Evolutionary conservation across 2,329 filamentous ascomycete species (phyloP).

Genomic region (Cadophora gregata): DNA sequence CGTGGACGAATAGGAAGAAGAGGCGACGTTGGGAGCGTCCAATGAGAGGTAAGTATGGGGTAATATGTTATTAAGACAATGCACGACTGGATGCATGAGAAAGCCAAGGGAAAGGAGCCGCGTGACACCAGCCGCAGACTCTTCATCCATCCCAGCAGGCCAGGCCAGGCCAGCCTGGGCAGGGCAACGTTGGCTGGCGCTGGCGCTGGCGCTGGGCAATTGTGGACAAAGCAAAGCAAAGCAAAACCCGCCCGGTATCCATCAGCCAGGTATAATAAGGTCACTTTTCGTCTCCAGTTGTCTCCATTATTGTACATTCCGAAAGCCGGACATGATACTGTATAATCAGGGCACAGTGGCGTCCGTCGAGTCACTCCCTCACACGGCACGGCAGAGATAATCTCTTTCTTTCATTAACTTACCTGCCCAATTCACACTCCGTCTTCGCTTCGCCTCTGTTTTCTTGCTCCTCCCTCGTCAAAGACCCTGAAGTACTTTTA

Average conservation of each 20-base stretch:
- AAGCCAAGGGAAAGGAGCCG: constrained; percentile 9
- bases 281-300: constrained; percentile 1
- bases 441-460: background rate
- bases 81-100: constrained; percentile 3
- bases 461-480: constrained; percentile 1
- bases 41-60: constrained; percentile 14
- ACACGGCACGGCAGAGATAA: background rate
- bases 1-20: background rate
- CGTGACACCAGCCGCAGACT: constrained; percentile 1
- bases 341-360: constrained; percentile 11
- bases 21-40: background rate
- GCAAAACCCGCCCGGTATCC: background rate
- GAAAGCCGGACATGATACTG: constrained; percentile 8
- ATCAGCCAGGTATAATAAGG: background rate
- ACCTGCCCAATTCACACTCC: background rate
- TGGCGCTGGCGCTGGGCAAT: background rate
- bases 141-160: constrained; percentile 1
- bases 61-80: constrained; percentile 12
- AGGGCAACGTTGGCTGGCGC: constrained; percentile 8
- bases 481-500: constrained; percentile 8
- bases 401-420: constrained; percentile 11
- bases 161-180: too few relatives aligned
- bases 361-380: constrained; percentile 11
- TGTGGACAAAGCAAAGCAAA: constrained; percentile 1
- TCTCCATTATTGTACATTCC: background rate